A percentile compares a stretch with the other conserved stretches of the same genome.
phyloP scores from a whole-genome alignment of 371 early-diverging fungal genomes.

The Mortierella polycephala region DNA sequence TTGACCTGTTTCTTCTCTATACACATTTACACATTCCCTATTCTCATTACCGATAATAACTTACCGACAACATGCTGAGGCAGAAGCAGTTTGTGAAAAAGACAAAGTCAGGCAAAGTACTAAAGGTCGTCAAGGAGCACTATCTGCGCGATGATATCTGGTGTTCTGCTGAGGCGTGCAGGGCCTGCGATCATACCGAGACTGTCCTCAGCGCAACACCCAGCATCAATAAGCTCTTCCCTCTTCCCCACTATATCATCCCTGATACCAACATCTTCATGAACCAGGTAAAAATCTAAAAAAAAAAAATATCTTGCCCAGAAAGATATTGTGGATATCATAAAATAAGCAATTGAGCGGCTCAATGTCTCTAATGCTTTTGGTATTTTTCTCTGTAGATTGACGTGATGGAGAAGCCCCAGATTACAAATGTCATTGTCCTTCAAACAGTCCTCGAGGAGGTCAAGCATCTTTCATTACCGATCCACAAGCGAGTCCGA shows the following conservation, averaged over 20 bases:
- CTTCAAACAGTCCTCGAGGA: conserved; percentile 95
- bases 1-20: background rate
- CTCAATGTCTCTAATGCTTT: background rate
- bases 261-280: conserved; percentile 97
- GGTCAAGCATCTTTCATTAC: conserved; percentile 80
- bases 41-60: background rate
- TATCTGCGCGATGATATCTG: conserved; percentile 95
- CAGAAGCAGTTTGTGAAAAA: conserved; percentile 53
- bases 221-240: conserved; percentile 51
- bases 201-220: conserved; percentile 49
- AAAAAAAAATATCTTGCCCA: background rate
- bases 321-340: too few relatives aligned
- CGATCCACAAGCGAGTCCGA: conserved; percentile 85
- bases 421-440: conserved; percentile 90
- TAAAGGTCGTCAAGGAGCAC: conserved; percentile 95
- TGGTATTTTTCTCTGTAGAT: conserved; percentile 64
- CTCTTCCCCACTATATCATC: conserved; percentile 79
- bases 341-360: too few relatives aligned
- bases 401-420: conserved; percentile 91
- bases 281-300: conserved; percentile 75
- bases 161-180: conserved; percentile 79
- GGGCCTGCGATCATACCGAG: conserved; percentile 62
- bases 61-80: conserved; percentile 29
- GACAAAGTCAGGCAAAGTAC: conserved; percentile 77
- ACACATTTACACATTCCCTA: background rate